Conservation (phyloP, 257 asterid genomes). For the Linaria vulgaris region DNA sequence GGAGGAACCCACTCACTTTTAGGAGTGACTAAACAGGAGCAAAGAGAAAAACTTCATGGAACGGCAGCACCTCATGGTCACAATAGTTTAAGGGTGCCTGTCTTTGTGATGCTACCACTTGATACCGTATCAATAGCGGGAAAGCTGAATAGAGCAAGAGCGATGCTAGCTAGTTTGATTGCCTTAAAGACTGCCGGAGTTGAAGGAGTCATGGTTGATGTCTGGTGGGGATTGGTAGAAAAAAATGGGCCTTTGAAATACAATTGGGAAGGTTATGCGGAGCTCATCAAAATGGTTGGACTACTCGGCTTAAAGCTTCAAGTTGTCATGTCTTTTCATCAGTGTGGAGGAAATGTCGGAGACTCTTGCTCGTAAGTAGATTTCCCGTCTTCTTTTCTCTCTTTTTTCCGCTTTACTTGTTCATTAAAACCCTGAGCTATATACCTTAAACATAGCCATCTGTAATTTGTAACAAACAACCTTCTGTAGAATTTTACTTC, state of each 20-base stretch:
- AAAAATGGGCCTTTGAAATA: conserved; percentile 80
- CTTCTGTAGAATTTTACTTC: no score
- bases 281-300: conserved; percentile 70
- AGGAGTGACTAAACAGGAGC: conserved; percentile 37
- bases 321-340: conserved; percentile 93
- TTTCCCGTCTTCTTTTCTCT: neutral
- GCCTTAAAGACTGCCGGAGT: conserved; percentile 84
- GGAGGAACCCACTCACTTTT: conserved; percentile 23
- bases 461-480: no score
- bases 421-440: neutral
- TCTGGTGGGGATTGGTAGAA: conserved; percentile 97
- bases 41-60: conserved; percentile 52
- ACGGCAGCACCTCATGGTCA: conserved; percentile 37
- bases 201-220: conserved; percentile 94
- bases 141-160: conserved; percentile 58
- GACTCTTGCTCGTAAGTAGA: conserved; percentile 77
- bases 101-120: conserved; percentile 90
- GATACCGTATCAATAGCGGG: conserved; percentile 70
- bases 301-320: conserved; percentile 81
- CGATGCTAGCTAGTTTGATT: conserved; percentile 87
- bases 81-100: conserved; percentile 57
- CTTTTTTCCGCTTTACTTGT: neutral
- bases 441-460: no score
- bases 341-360: conserved; percentile 93
- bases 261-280: conserved; percentile 90